Base-by-base conservation (phyloP, 2,329 filamentous ascomycete genomes). In the Massarina eburnea region DNA sequence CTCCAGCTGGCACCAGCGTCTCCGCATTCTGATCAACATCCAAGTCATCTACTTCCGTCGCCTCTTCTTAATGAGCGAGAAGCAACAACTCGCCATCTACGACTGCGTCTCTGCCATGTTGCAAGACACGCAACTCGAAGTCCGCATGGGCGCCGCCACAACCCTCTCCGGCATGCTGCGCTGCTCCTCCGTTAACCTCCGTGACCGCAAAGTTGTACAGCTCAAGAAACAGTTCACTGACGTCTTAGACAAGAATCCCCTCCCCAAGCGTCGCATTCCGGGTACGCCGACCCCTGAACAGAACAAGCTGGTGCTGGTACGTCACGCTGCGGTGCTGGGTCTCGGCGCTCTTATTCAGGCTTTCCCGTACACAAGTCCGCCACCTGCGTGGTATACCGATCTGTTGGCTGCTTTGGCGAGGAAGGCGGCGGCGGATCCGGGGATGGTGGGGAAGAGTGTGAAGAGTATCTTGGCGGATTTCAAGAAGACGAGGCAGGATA, bases 401-500 rank as follows among this genome's bases (percentile, higher is more conserved):
- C 86, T 96, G 20, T 75, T 99, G 42, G 91, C 92, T 9, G 87
- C 86, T 9, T 73, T 99, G 53, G 95, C 92, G 5, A 83, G 86
- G 27, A 85, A 86, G 56, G 91, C 95, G 8, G 91, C 92, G 1
- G 89, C 83, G 37, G 94, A 99, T 62, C 84, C 90, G 0, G 94
- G 94, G 1, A 86, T 95, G 47, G 91, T 99, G 43, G 94, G 94
- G 2, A 96, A 95, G 73, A 94, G 92, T 48, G 95, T 95, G 9
- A 99, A 99, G 80, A 82, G 81, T 15, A 91, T 96, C 27, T 76
- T 99, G 55, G 91, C 91, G 50, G 95, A 99, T 64, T 99, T 99
- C 79, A 99, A 99, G 77, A 99, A 99, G 82, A 99, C 94, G 36
- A 85, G 94, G 68, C 94, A 99, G 71, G 94, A 99, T 76, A 99